Base-by-base conservation (phyloP, 2,329 filamentous ascomycete species). In the Fusarium sp. region DNA sequence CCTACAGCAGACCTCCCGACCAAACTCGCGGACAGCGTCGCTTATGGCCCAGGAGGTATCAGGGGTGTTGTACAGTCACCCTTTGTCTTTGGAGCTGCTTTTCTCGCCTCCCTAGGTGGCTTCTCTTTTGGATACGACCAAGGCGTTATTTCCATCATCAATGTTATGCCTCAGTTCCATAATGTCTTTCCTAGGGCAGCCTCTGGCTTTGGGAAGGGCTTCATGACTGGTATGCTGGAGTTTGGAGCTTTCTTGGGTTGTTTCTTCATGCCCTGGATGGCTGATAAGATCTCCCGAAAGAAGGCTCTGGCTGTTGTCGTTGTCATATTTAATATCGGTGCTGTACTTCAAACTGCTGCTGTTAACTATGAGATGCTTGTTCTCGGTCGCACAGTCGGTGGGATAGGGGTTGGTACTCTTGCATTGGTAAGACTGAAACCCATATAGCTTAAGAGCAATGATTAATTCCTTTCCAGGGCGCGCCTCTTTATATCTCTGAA, bases 161-260 rank as follows among this genome's bases (percentile, higher is more conserved):
- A 84, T 17, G 81, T 83, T 29, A 85, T 85, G 82, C 75, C 79
- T 2, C 81, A 85, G 63, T 86, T 86, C 68, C 79, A 83, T 33
- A 55, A 77, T 41, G 27, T 20, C 11, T 15, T 83, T 61, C 80
- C 83, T 25, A 79, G 76, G 9, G 71, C 79, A 14, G 78, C 77
- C 13, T 59, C 80, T 6, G 72, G 73, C 58, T 82, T 87, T 29
- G 81, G 81, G 29, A 78, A 81, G 33, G 77, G 77, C 7, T 75
- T 85, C 7, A 78, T 68, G 42, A 80, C 82, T 7, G 80, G 78
- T 7, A 84, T 87, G 68, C 82, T 85, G 67, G 85, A 88, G 71
- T 77, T 87, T 38, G 83, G 87, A 54, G 87, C 86, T 1, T 86
- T 85, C 1, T 80, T 88, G 22, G 86, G 76, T 63, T 20, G 76